Conservation (phyloP, 805 yeast genomes). For the Candida palmyrensis region DNA sequence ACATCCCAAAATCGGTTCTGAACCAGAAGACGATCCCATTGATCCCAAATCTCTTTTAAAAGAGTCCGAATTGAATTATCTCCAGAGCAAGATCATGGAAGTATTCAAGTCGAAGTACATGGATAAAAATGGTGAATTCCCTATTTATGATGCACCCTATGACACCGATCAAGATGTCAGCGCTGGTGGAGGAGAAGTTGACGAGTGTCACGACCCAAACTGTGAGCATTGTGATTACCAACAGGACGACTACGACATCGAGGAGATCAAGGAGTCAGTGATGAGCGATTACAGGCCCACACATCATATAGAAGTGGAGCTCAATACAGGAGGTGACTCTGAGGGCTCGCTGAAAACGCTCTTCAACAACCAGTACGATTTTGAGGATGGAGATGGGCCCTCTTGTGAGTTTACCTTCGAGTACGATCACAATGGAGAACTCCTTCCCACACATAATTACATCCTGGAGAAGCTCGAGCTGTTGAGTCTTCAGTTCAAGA, state of each 20-base stretch:
- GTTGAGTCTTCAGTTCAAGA: conserved; percentile 21
- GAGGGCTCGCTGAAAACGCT: conserved; percentile 15
- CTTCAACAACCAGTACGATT: conserved; percentile 11
- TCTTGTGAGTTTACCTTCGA: conserved; percentile 43
- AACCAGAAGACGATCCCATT: neutral
- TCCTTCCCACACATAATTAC: conserved; percentile 35
- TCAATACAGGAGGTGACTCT: conserved; percentile 24
- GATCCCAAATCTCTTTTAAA: conserved; percentile 12
- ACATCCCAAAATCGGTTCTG: neutral
- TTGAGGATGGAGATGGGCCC: conserved; percentile 27
- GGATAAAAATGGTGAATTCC: conserved; percentile 20
- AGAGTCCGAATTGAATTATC: conserved; percentile 23
- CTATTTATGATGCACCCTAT: too few relatives aligned
- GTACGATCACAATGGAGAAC: conserved; percentile 35
- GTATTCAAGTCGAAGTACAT: conserved; percentile 8
- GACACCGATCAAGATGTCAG: conserved; percentile 21
- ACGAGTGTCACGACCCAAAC: conserved; percentile 11
- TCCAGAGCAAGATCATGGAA: conserved; percentile 21
- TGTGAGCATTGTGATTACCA: conserved; percentile 15
- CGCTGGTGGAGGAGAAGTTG: neutral
- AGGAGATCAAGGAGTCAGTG: conserved; percentile 27
- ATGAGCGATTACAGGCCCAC: conserved; percentile 24
- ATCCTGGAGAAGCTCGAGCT: conserved; percentile 34
- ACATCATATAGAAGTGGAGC: conserved; percentile 39
- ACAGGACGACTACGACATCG: conserved; percentile 37